Evolutionary conservation across 2,329 filamentous ascomycete genomes (phyloP).

Genomic region (Fusarium mundagurra): DNA sequence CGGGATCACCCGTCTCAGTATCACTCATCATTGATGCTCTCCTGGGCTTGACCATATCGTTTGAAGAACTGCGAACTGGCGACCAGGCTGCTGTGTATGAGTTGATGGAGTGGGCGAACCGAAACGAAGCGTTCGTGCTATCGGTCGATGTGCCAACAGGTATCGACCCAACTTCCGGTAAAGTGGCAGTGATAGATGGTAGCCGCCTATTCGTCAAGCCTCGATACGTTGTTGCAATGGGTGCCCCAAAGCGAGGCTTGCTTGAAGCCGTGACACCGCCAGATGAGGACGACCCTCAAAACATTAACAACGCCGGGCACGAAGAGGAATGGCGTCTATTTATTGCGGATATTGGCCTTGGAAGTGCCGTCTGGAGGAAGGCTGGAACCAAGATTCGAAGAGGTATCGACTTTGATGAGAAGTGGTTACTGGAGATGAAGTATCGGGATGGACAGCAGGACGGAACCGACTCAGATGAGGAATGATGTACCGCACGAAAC

Average conservation of each 20-base stretch:
- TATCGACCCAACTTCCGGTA: constrained; percentile 81
- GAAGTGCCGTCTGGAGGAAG: constrained; percentile 84
- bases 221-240: constrained; percentile 84
- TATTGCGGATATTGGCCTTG: constrained; percentile 88
- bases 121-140: constrained; percentile 82
- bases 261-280: constrained; percentile 75
- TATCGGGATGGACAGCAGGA: constrained; percentile 54
- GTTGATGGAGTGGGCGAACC: constrained; percentile 93
- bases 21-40: constrained; percentile 90
- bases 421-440: constrained; percentile 82
- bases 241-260: constrained; percentile 86
- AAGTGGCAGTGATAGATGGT: constrained; percentile 74
- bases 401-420: constrained; percentile 87
- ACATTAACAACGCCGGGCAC: constrained; percentile 46
- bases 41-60: constrained; percentile 85
- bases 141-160: constrained; percentile 93
- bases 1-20: constrained; percentile 62
- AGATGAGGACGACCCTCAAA: constrained; percentile 51
- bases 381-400: constrained; percentile 82
- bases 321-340: constrained; percentile 80
- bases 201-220: constrained; percentile 82
- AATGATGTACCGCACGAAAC: constrained; percentile 1
- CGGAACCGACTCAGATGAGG: constrained; percentile 40
- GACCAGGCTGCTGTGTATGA: constrained; percentile 88
- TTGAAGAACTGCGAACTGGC: constrained; percentile 85